Evolutionary conservation across 2,329 filamentous ascomycete genomes (phyloP).

Genomic region (Ceratocystis smalleyi): DNA sequence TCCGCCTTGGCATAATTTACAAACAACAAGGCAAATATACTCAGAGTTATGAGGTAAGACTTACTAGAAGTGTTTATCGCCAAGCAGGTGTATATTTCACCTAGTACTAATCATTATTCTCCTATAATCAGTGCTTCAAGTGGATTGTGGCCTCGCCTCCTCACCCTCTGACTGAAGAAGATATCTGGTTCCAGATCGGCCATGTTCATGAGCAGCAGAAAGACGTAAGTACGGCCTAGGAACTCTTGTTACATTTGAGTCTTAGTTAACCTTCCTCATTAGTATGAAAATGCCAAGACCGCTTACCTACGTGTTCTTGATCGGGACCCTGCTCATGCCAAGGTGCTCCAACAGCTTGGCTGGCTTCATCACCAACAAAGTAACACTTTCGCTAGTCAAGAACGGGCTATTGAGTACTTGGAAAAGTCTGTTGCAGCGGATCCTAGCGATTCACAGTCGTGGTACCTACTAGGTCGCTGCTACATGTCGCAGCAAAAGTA

Average conservation of each 20-base stretch:
- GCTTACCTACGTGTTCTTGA: constrained; percentile 90
- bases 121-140: constrained; percentile 64
- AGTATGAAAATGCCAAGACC: constrained; percentile 87
- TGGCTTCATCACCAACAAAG: constrained; percentile 97
- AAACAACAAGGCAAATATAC: constrained; percentile 93
- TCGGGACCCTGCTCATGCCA: constrained; percentile 87
- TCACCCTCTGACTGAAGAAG: constrained; percentile 82
- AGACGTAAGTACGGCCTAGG: constrained; percentile 50
- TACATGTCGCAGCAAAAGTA: constrained; percentile 99
- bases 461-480: constrained; percentile 92
- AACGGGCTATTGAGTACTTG: constrained; percentile 89
- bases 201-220: constrained; percentile 98
- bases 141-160: constrained; percentile 93
- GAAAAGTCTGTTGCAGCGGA: constrained; percentile 94
- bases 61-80: too few species aligned
- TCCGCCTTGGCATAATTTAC: constrained; percentile 97
- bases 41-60: constrained; percentile 69
- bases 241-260: not conserved
- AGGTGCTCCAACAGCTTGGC: constrained; percentile 91
- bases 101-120: constrained; percentile 20
- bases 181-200: constrained; percentile 99
- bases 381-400: constrained; percentile 77
- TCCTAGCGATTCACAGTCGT: constrained; percentile 89
- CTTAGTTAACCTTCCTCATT: constrained; percentile 20
- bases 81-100: too few species aligned